Evolutionary conservation across 768 basidiomycete genomes (phyloP).

Genomic region (Chalciporus sphaerocephalus): DNA sequence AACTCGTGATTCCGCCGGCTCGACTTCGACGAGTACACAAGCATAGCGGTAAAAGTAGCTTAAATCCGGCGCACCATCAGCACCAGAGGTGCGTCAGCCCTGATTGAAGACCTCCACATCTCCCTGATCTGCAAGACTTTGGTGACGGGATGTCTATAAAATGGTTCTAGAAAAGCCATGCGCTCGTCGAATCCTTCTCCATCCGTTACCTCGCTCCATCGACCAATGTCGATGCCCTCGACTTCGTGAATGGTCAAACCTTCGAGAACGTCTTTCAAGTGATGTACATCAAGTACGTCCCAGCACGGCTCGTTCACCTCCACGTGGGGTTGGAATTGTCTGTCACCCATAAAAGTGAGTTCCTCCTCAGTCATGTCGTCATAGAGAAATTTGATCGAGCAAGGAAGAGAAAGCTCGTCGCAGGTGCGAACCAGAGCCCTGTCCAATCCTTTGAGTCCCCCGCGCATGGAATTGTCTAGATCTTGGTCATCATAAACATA

Average conservation of each 20-base stretch:
- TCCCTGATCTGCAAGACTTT: not conserved
- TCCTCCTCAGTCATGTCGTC: rapidly evolving
- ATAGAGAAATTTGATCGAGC: slow-evolving; percentile 1
- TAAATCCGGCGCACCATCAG: not conserved
- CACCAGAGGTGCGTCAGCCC: not conserved
- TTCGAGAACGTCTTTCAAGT: not conserved
- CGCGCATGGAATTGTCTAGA: not conserved
- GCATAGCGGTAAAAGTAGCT: not conserved
- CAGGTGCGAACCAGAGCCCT: not conserved
- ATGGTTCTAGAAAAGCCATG: not conserved
- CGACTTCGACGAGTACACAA: not conserved
- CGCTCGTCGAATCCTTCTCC: no score
- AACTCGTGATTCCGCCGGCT: not conserved
- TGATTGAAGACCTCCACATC: not conserved
- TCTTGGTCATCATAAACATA: slow-evolving; percentile 18
- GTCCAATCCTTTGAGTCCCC: slow-evolving; percentile 3
- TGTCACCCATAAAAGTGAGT: not conserved
- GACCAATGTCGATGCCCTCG: not conserved
- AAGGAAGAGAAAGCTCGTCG: not conserved
- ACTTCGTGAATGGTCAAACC: not conserved
- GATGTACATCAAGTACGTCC: not conserved
- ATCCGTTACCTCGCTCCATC: no score
- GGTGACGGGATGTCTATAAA: not conserved
- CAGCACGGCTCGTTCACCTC: not conserved
- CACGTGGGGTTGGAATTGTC: no score